phyloP scores from a whole-genome alignment of 2,329 filamentous ascomycete species.

The Chaetomium sp. region DNA sequence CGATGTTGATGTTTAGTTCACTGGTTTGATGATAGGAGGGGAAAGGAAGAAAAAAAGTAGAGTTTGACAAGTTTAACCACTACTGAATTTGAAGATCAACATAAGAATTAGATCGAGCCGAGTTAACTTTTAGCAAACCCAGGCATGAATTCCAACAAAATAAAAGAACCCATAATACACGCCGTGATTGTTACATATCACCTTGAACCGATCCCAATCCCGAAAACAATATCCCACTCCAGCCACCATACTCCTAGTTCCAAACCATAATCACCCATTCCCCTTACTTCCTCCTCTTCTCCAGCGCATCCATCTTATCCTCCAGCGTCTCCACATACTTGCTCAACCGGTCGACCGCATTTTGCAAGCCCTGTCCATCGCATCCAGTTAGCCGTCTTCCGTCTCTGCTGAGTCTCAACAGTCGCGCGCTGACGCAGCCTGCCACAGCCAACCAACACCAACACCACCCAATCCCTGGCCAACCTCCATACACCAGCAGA shows the following conservation, averaged over 20 bases:
- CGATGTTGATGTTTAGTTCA: too few relatives aligned
- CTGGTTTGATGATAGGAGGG: too few relatives aligned
- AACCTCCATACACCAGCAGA: slow-evolving; percentile 9
- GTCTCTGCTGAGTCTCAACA: background rate
- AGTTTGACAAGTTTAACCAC: too few relatives aligned
- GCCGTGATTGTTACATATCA: too few relatives aligned
- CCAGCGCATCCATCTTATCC: slow-evolving; percentile 63
- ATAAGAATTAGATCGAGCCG: too few relatives aligned
- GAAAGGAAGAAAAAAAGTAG: too few relatives aligned
- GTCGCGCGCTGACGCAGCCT: background rate
- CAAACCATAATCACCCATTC: background rate
- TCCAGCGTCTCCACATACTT: slow-evolving; percentile 77
- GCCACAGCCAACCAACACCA: background rate
- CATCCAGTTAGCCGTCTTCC: slow-evolving; percentile 10
- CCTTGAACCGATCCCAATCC: background rate
- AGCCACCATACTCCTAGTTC: background rate
- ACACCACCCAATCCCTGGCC: background rate
- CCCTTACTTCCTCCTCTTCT: slow-evolving; percentile 58
- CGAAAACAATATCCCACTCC: background rate
- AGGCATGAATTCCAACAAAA: too few relatives aligned
- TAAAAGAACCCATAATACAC: too few relatives aligned
- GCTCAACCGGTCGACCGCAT: slow-evolving; percentile 78
- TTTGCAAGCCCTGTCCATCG: slow-evolving; percentile 66
- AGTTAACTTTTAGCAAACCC: too few relatives aligned
- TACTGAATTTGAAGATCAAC: too few relatives aligned